A percentile compares a stretch with the other conserved stretches of the same genome.
Evolutionary conservation across 2,329 filamentous ascomycete genomes (phyloP).

Genomic region (Microdochium trichocladiopsis): DNA sequence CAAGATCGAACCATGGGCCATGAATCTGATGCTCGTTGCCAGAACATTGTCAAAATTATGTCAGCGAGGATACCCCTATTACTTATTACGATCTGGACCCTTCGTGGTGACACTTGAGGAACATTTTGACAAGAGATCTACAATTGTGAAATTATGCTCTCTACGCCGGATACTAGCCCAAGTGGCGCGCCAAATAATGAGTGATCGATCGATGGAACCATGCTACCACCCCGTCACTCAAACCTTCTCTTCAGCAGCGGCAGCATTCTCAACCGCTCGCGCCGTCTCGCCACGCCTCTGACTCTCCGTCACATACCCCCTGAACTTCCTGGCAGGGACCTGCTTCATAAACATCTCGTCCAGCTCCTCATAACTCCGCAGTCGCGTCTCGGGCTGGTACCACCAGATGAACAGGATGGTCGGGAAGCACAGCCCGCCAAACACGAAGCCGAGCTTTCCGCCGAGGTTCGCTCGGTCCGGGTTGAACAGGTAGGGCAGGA

Average conservation of each 20-base stretch:
- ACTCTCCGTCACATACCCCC: not conserved
- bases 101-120: too few species aligned
- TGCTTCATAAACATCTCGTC: not conserved
- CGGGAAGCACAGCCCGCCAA: constrained; percentile 1
- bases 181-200: too few species aligned
- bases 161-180: too few species aligned
- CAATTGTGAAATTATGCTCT: too few species aligned
- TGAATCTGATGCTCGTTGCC: too few species aligned
- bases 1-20: too few species aligned
- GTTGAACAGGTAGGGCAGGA: constrained; percentile 4
- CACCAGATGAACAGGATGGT: not conserved
- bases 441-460: constrained; percentile 3
- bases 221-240: too few species aligned
- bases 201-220: too few species aligned
- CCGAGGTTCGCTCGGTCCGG: constrained; percentile 3
- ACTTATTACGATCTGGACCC: too few species aligned
- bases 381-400: not conserved
- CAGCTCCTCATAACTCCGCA: not conserved
- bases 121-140: too few species aligned
- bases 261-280: not conserved
- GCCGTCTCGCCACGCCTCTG: not conserved
- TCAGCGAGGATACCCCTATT: too few species aligned
- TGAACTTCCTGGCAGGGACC: not conserved
- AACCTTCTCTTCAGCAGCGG: not conserved
- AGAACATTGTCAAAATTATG: too few species aligned